A percentile compares a stretch with the other conserved stretches of the same genome.
These are phyloP conservation scores for Cryptococcus sp. DNA, from an alignment of 1,284 basidiomycete genomes.

Conservation along the genomic window DNA sequence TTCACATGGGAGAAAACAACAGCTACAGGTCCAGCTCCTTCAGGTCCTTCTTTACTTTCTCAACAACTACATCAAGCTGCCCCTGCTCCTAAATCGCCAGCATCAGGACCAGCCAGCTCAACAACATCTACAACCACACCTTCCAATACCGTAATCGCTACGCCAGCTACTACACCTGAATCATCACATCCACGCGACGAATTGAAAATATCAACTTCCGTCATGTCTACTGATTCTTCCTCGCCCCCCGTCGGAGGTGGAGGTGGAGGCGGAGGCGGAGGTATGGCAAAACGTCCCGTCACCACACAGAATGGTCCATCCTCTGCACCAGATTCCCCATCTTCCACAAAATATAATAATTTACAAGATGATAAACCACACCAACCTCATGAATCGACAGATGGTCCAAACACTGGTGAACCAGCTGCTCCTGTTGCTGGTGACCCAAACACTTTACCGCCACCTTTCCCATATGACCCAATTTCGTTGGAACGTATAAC, in stretches of 20 bases:
- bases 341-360: slow-evolving; percentile 34
- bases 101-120: slow-evolving; percentile 19
- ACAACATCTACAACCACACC: slow-evolving; percentile 40
- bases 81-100: slow-evolving; percentile 9
- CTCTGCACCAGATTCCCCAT: slow-evolving; percentile 12
- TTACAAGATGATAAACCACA: slow-evolving; percentile 26
- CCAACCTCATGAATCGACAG: neutral
- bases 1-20: slow-evolving; percentile 58
- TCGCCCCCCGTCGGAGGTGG: slow-evolving; percentile 16
- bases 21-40: slow-evolving; percentile 36
- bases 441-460: slow-evolving; percentile 54
- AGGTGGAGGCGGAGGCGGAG: neutral
- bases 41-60: slow-evolving; percentile 72
- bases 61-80: slow-evolving; percentile 61
- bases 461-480: slow-evolving; percentile 57
- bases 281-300: slow-evolving; percentile 6
- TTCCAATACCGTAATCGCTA: slow-evolving; percentile 36
- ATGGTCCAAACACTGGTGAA: neutral
- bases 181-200: slow-evolving; percentile 23
- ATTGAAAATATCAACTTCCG: slow-evolving; percentile 46
- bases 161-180: slow-evolving; percentile 45
- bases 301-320: slow-evolving; percentile 9
- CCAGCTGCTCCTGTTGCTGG: slow-evolving; percentile 51
- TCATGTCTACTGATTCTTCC: slow-evolving; percentile 29
- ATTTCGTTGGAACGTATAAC: slow-evolving; percentile 76